Base-by-base conservation (phyloP, 2,329 filamentous ascomycete species). In the Penicillium crustosum region DNA sequence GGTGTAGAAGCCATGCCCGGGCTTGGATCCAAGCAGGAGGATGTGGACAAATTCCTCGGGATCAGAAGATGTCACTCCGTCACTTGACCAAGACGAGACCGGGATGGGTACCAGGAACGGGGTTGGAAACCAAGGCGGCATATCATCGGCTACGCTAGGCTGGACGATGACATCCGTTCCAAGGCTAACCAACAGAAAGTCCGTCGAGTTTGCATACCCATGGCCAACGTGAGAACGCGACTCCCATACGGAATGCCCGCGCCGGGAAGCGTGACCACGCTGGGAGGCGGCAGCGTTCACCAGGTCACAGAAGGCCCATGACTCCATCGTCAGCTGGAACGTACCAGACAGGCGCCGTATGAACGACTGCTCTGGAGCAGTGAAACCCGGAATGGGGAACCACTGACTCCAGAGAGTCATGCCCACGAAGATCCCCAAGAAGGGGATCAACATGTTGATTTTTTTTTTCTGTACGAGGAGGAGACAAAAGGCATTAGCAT, bases 341-440 rank as follows among this genome's bases (percentile, higher is more conserved):
- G 66, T 53, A 52, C 58, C 57, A 44, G 49, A 50, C 21, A 67
- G 45, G 41, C 63, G 60, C 36, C 44, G 53, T 44, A 62, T 19
- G 58, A 67, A 63, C 15, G 54, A 43, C 43, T 68, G 61, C 17
- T 58, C 48, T 39, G 66, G 65, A 47, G 53, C 47, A 44, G 61
- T 64, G 35, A 65, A 41, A 17, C 66, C 63, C 13, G 66, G 66
- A 29, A 68, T 59, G 10, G 61, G 63, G 44, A 63, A 49, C 44
- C 65, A 63, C 25, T 63, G 54, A 31, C 68, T 66, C 66, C 66
- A 68, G 29, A 70, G 57, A 48, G 66, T 59, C 39, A 71, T 35
- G 41, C 62, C 42, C 43, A 63, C 25, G 41, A 67, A 59, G 31
- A 67, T 29, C 4, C 61, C 56, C 33, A 69, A 21, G 33, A 71